phyloP scores from a whole-genome alignment of 106 monocot species.

The Acorus calamus region DNA sequence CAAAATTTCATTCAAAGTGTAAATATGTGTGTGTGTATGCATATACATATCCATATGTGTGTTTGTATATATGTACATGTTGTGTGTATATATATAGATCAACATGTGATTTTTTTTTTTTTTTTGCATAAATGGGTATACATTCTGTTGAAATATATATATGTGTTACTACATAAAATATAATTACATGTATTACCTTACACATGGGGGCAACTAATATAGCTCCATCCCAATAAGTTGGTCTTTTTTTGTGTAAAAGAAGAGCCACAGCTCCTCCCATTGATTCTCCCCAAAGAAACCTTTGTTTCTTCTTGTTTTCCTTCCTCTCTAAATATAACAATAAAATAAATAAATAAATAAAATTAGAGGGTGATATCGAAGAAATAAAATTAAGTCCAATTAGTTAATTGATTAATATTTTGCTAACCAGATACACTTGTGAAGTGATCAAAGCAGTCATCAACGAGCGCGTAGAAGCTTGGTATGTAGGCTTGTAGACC shows the following conservation, averaged over 20 bases:
- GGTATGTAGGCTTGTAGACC: slow-evolving; percentile 57
- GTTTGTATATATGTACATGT: too few species aligned
- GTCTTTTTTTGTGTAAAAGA: slow-evolving; percentile 38
- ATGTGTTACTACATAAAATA: too few species aligned
- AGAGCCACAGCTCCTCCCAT: slow-evolving; percentile 73
- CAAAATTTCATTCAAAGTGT: background rate
- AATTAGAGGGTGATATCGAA: background rate
- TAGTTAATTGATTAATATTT: background rate
- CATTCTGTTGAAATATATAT: too few species aligned
- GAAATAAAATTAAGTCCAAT: background rate
- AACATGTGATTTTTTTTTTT: too few species aligned
- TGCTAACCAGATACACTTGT: slow-evolving; percentile 40
- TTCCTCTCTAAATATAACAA: slow-evolving; percentile 20
- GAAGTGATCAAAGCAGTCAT: slow-evolving; percentile 35
- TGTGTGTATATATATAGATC: too few species aligned
- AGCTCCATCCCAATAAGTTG: slow-evolving; percentile 53
- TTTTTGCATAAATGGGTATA: too few species aligned
- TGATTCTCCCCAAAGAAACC: slow-evolving; percentile 47
- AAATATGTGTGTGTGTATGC: too few species aligned
- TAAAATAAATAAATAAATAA: background rate
- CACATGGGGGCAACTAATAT: slow-evolving; percentile 63
- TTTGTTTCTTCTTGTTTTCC: slow-evolving; percentile 38
- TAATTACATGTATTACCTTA: slow-evolving; percentile 23
- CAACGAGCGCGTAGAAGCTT: slow-evolving; percentile 40
- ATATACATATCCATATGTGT: background rate